Conservation (phyloP, 1,284 basidiomycete species). For the Irpex sp. region DNA sequence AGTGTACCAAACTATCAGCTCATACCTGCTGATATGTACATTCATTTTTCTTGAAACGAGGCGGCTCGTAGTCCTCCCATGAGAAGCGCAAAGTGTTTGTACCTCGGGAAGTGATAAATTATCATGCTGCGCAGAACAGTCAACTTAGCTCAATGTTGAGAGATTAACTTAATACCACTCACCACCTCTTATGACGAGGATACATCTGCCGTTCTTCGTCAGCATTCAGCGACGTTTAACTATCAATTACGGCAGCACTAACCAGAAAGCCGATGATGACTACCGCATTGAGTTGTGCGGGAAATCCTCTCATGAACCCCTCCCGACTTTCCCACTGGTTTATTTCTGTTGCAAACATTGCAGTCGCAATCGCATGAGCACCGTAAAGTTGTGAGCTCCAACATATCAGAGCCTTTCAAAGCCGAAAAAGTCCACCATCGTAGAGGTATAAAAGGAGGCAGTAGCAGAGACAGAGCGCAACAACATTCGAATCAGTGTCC, state of each 20-base stretch:
- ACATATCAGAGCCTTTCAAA: not conserved
- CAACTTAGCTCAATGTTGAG: not conserved
- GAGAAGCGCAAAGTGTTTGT: not conserved
- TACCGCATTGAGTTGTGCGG: not conserved
- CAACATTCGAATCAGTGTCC: not conserved
- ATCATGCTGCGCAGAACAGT: not conserved
- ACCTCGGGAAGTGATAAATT: not conserved
- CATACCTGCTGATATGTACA: not conserved
- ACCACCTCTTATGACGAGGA: not conserved
- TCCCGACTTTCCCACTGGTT: not conserved
- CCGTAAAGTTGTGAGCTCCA: not conserved
- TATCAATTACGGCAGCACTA: not conserved
- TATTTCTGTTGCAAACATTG: not conserved
- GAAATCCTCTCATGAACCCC: not conserved
- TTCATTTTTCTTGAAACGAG: not conserved
- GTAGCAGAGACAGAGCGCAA: not conserved
- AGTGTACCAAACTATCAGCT: not conserved
- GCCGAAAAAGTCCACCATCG: not conserved
- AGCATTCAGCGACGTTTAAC: not conserved
- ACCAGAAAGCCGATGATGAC: not conserved
- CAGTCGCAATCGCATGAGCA: not conserved
- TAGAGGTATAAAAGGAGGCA: not conserved
- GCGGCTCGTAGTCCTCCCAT: too few species aligned
- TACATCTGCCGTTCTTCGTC: not conserved
- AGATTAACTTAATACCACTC: not conserved